These are phyloP conservation scores for Corymbia calophylla DNA, from an alignment of 441 rosid genomes.

Conservation along the genomic window DNA sequence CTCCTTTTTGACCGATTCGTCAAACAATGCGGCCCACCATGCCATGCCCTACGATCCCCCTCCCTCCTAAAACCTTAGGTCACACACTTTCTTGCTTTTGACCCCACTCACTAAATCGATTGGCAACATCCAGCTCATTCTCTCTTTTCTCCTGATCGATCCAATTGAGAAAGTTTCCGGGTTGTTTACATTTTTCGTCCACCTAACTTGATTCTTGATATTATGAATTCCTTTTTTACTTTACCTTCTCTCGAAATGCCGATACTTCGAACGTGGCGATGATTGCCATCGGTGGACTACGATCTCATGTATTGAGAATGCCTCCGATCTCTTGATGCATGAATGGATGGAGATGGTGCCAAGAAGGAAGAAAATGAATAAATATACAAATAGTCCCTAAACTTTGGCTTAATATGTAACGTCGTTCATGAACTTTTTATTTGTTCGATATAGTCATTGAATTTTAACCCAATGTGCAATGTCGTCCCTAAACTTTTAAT, in stretches of 20 bases:
- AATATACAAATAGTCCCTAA: accelerated
- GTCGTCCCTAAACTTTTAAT: neutral
- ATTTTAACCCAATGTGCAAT: too few species aligned
- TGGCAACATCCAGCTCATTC: neutral
- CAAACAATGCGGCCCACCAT: slow-evolving; percentile 15
- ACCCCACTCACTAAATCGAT: neutral
- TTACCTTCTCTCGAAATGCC: neutral
- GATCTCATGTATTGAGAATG: neutral
- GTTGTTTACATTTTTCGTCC: neutral
- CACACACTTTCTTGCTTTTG: neutral
- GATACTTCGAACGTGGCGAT: neutral
- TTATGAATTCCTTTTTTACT: accelerated
- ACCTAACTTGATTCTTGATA: neutral
- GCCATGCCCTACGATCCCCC: neutral
- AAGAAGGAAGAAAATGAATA: neutral
- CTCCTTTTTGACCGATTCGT: neutral
- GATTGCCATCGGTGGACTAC: neutral
- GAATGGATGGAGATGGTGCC: neutral
- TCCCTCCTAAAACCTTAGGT: neutral
- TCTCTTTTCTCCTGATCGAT: neutral
- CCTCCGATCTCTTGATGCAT: neutral
- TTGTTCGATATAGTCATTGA: neutral
- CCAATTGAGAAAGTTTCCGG: neutral
- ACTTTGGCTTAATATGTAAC: neutral
- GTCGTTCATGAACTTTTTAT: neutral